phyloP scores from a whole-genome alignment of 805 yeast genomes.

The Suhomyces kilbournensis region DNA sequence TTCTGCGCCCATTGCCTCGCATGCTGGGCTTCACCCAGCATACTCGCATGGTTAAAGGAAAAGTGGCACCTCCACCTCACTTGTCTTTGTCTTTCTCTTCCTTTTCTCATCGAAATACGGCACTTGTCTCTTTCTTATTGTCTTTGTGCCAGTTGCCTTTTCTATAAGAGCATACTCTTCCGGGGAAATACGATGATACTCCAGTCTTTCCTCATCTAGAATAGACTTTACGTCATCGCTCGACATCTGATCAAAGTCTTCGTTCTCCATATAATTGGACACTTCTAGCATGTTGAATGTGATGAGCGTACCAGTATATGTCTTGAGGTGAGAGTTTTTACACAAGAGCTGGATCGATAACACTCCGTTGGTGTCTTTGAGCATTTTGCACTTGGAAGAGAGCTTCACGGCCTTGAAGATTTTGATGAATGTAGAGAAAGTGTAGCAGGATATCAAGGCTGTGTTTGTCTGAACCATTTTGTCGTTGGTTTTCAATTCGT shows the following conservation, averaged over 20 bases:
- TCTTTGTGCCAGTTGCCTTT: neutral
- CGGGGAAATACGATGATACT: neutral
- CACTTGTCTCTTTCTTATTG: neutral
- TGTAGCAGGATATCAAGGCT: slow-evolving; percentile 27
- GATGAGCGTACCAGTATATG: slow-evolving; percentile 37
- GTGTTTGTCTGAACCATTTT: slow-evolving; percentile 16
- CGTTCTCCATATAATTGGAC: slow-evolving; percentile 13
- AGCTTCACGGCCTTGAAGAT: slow-evolving; percentile 36
- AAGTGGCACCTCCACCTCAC: slow-evolving; percentile 45
- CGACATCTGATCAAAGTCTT: slow-evolving; percentile 3
- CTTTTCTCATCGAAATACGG: neutral
- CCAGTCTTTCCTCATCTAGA: neutral
- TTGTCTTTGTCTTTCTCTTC: slow-evolving; percentile 31
- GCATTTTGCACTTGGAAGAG: slow-evolving; percentile 38
- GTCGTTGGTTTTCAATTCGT: slow-evolving; percentile 21
- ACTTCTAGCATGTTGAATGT: slow-evolving; percentile 40
- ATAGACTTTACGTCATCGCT: neutral
- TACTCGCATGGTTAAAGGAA: slow-evolving; percentile 20
- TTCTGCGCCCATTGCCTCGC: no score
- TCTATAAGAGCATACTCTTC: neutral
- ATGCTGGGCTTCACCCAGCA: no score
- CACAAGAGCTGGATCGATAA: slow-evolving; percentile 39
- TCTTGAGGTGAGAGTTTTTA: slow-evolving; percentile 23
- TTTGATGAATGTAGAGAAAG: slow-evolving; percentile 31
- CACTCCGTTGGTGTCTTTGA: slow-evolving; percentile 35